These are phyloP conservation scores for Arthromyces matolae DNA, from an alignment of 768 basidiomycete genomes.

Conservation along the genomic window DNA sequence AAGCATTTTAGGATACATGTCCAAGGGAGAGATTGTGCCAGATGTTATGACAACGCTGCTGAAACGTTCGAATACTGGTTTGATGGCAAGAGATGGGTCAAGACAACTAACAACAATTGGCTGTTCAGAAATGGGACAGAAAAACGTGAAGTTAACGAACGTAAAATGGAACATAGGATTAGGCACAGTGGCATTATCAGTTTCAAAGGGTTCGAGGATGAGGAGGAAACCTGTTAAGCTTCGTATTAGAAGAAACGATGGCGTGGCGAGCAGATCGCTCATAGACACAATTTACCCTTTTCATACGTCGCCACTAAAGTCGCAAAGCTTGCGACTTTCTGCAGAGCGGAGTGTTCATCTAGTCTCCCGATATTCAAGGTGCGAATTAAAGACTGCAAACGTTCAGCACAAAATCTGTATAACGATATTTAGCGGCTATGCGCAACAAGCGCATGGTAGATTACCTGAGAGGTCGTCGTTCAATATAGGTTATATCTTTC, in stretches of 20 bases:
- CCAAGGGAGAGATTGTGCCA: constrained; percentile 95
- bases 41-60: constrained; percentile 98
- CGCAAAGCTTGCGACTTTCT: constrained; percentile 95
- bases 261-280: too few species aligned
- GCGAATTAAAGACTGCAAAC: constrained; percentile 88
- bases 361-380: constrained; percentile 86
- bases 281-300: constrained; percentile 75
- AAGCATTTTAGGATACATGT: constrained; percentile 99
- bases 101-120: constrained; percentile 69
- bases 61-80: constrained; percentile 97
- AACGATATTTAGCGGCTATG: neutral
- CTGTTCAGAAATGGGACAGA: constrained; percentile 11
- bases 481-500: constrained; percentile 98
- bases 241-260: too few species aligned
- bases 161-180: constrained; percentile 98
- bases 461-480: constrained; percentile 85
- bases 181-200: constrained; percentile 96
- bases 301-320: constrained; percentile 98
- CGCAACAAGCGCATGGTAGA: constrained; percentile 15
- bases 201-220: constrained; percentile 97
- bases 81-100: constrained; percentile 95
- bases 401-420: constrained; percentile 92
- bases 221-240: constrained; percentile 93
- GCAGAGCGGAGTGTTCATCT: constrained; percentile 88
- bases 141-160: constrained; percentile 39